Base-by-base conservation (phyloP, 176 grass and related monocot genomes). In the Aegilops longissima region DNA sequence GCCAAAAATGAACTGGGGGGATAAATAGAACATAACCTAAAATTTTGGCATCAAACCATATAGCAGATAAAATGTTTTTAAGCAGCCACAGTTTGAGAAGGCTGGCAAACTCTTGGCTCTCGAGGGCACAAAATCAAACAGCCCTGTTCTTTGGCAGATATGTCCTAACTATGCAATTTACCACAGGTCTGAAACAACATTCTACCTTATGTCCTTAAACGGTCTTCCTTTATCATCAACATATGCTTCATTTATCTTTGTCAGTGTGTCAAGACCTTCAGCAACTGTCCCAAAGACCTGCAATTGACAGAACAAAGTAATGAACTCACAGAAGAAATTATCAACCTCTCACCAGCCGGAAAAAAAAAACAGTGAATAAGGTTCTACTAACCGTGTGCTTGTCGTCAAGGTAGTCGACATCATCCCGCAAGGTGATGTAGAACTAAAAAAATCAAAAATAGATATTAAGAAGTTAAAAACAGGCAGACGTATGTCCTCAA, bases 161-260 rank as follows among this genome's bases (percentile, higher is more conserved):
- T 80, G 27, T 56, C 44, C 64, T 78, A 84, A 25, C 25, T 64
- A 82, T 78, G 17, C 33, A 61, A 47, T 77, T 84, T 66, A 84
- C 16, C 18, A 84, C 40, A 83, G 34, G 20, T 51, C 30, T 45
- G 12, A 31, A 25, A 25, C 25, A 25, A 20, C 39, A 85, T 13
- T 54, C 27, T 66, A 96, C 97, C 97, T 95, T 34, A 98, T 96
- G 76, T 98, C 92, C 78, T 98, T 98, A 82, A 94, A 95, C 70
- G 97, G 97, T 70, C 97, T 96, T 87, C 92, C 90, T 79, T 93
- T 91, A 76, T 79, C 85, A 88, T 98, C 97, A 88, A 80, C 93
- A 78, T 95, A 98, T 80, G 97, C 75, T 91, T 98, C 97, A 90
- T 96, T 98, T 93, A 98, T 94, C 87, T 98, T 98, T 29, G 82